phyloP scores from a whole-genome alignment of 179 eudicot genomes.

The Beta corolliflora region DNA sequence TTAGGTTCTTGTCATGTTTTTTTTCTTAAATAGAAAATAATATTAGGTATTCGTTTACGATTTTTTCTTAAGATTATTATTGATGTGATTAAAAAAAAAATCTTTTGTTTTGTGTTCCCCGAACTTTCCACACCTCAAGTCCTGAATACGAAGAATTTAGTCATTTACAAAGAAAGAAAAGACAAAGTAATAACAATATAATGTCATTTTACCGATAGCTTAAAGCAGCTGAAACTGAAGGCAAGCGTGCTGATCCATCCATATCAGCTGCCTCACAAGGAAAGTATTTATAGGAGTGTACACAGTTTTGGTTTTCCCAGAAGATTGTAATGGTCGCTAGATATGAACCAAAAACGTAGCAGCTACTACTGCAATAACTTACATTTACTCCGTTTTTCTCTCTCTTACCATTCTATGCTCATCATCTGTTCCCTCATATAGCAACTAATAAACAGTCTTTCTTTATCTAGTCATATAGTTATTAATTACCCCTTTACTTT shows the following conservation, averaged over 20 bases:
- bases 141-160: too few relatives aligned
- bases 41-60: too few relatives aligned
- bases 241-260: constrained; percentile 18
- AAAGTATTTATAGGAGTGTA: constrained; percentile 20
- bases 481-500: constrained; percentile 8
- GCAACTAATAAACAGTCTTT: constrained; percentile 15
- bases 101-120: too few relatives aligned
- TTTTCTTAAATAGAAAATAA: too few relatives aligned
- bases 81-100: too few relatives aligned
- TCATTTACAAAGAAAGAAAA: background rate
- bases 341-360: constrained; percentile 10
- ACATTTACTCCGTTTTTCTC: constrained; percentile 10
- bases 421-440: background rate
- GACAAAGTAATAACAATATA: background rate
- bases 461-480: constrained; percentile 22
- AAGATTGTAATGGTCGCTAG: constrained; percentile 22
- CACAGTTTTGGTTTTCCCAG: constrained; percentile 26
- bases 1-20: too few relatives aligned
- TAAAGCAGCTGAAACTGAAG: background rate
- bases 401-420: background rate
- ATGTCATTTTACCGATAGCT: background rate
- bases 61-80: too few relatives aligned
- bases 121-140: too few relatives aligned
- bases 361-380: constrained; percentile 20
- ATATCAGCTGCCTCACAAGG: constrained; percentile 11